phyloP scores from a whole-genome alignment of 805 yeast genomes.

The Schwanniomyces pseudopolymorphus region DNA sequence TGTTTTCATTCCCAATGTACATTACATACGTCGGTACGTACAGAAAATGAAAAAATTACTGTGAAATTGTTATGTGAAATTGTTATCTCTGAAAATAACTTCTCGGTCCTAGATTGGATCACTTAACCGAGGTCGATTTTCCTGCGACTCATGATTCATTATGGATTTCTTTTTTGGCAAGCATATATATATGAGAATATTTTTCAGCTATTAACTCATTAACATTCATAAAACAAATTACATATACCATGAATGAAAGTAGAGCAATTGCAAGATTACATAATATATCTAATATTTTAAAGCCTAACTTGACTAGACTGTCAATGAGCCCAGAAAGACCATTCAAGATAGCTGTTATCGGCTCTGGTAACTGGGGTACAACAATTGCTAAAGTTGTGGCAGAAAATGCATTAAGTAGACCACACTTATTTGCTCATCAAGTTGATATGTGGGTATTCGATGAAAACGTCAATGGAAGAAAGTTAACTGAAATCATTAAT shows the following conservation, averaged over 20 bases:
- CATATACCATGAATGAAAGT: background rate
- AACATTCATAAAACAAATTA: background rate
- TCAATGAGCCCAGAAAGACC: slow-evolving; percentile 26
- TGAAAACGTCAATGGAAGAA: slow-evolving; percentile 74
- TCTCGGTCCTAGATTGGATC: too few species aligned
- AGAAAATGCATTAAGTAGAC: slow-evolving; percentile 75
- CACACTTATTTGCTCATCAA: slow-evolving; percentile 64
- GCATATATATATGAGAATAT: background rate
- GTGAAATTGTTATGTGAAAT: too few species aligned
- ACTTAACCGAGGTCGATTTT: background rate
- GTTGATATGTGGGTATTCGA: slow-evolving; percentile 98
- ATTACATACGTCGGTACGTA: too few species aligned
- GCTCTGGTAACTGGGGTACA: slow-evolving; percentile 98
- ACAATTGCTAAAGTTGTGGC: slow-evolving; percentile 95
- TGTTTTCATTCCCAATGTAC: too few species aligned
- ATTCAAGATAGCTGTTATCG: slow-evolving; percentile 63
- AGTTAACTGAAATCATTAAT: slow-evolving; percentile 89
- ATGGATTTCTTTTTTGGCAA: background rate
- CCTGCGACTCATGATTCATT: background rate
- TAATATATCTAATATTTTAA: slow-evolving; percentile 27
- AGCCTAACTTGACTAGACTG: slow-evolving; percentile 15
- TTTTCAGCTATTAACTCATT: background rate
- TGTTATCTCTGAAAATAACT: too few species aligned
- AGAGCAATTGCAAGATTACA: slow-evolving; percentile 26
- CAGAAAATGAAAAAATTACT: too few species aligned